These are phyloP conservation scores for Vigna angularis DNA, from an alignment of 306 rosid species.

Conservation along the genomic window DNA sequence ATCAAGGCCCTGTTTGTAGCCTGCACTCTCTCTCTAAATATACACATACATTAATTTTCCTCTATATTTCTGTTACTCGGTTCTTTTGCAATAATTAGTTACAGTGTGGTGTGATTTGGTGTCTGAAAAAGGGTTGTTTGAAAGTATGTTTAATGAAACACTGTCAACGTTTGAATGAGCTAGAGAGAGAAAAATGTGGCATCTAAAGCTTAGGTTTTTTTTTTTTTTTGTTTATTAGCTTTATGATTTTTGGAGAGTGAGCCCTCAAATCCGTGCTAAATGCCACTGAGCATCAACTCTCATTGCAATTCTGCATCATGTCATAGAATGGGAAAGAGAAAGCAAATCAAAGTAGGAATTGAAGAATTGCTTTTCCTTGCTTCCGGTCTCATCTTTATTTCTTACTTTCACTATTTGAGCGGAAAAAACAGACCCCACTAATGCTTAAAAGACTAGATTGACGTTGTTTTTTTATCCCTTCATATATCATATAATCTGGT, in stretches of 20 bases:
- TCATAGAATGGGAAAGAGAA: conserved; percentile 36
- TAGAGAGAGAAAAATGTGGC: conserved; percentile 31
- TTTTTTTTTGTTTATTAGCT: conserved; percentile 5
- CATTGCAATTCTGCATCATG: conserved; percentile 46
- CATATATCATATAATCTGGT: not conserved
- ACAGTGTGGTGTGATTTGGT: conserved; percentile 60
- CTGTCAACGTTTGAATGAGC: conserved; percentile 56
- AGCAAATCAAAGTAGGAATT: conserved; percentile 32
- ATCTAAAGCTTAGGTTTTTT: conserved; percentile 41
- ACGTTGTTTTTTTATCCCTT: conserved; percentile 21
- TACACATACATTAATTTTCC: not conserved
- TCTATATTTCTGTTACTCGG: conserved; percentile 34
- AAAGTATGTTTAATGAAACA: conserved; percentile 60
- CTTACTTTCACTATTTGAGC: conserved; percentile 46
- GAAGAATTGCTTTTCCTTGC: conserved; percentile 37
- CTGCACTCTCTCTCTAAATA: conserved; percentile 10
- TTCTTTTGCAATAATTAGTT: conserved; percentile 53
- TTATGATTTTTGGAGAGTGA: conserved; percentile 57
- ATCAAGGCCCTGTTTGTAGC: conserved; percentile 22
- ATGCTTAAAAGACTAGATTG: conserved; percentile 38
- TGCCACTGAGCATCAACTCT: conserved; percentile 45
- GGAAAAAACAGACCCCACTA: conserved; percentile 41
- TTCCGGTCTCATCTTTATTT: conserved; percentile 50
- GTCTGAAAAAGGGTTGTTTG: conserved; percentile 69
- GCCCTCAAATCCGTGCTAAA: conserved; percentile 50